phyloP scores from a whole-genome alignment of 23 red algal species.

The Cyanidium caldarium region DNA sequence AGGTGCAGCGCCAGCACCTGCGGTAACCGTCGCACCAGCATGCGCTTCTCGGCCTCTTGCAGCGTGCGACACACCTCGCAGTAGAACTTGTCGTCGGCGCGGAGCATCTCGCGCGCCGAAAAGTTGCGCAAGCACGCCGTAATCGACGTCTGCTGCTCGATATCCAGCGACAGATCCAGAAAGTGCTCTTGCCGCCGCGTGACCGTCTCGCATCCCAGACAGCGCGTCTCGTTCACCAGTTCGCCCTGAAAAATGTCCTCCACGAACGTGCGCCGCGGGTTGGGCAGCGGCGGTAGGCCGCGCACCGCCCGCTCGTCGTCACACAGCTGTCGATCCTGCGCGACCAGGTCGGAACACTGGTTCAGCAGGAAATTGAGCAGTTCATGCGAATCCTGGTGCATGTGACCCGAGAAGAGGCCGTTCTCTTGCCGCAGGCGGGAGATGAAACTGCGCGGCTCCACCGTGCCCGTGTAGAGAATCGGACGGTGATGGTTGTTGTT shows the following conservation, averaged over 20 bases:
- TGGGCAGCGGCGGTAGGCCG: background rate
- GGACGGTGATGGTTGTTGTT: no score
- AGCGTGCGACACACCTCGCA: slow-evolving; percentile 74
- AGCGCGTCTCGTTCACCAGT: slow-evolving; percentile 69
- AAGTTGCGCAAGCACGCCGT: slow-evolving; percentile 74
- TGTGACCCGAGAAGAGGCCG: slow-evolving; percentile 65
- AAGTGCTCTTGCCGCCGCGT: slow-evolving; percentile 68
- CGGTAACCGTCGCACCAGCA: slow-evolving; percentile 53
- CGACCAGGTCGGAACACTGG: slow-evolving; percentile 36
- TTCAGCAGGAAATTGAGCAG: slow-evolving; percentile 92
- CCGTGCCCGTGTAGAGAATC: slow-evolving; percentile 61
- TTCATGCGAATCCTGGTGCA: slow-evolving; percentile 96
- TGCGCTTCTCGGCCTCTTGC: slow-evolving; percentile 85
- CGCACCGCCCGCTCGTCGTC: background rate
- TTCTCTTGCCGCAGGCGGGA: slow-evolving; percentile 63
- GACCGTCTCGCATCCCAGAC: slow-evolving; percentile 90
- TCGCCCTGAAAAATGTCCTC: slow-evolving; percentile 85
- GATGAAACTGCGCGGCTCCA: slow-evolving; percentile 72
- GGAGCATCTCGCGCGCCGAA: slow-evolving; percentile 72
- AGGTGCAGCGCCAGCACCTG: slow-evolving; percentile 85
- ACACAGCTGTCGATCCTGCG: slow-evolving; percentile 1
- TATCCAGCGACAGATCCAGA: slow-evolving; percentile 80
- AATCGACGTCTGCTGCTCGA: slow-evolving; percentile 79
- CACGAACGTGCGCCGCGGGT: slow-evolving; percentile 36
- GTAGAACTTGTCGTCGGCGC: slow-evolving; percentile 86